Conservation (phyloP, 345 rosid genomes). For the Litchi chinensis region DNA sequence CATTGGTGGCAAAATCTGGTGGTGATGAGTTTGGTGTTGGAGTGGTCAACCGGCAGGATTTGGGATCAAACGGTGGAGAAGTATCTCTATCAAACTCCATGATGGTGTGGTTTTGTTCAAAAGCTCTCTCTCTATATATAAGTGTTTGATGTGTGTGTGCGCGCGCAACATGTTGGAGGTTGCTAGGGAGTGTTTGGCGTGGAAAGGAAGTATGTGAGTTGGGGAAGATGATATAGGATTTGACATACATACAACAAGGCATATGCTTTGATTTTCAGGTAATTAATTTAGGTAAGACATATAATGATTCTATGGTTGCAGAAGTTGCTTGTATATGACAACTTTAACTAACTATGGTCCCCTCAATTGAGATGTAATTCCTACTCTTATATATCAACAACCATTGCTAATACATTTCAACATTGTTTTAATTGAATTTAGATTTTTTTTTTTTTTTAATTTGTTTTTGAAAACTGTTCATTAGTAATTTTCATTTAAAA, state of each 20-base stretch:
- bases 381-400: conserved; percentile 41
- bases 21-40: too few relatives aligned
- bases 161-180: too few relatives aligned
- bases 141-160: neutral
- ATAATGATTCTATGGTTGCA: neutral
- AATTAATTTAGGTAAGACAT: conserved; percentile 21
- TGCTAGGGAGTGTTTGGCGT: too few relatives aligned
- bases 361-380: conserved; percentile 40
- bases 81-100: too few relatives aligned
- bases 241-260: neutral
- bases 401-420: conserved; percentile 4
- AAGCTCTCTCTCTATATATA: too few relatives aligned
- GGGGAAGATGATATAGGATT: too few relatives aligned
- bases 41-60: too few relatives aligned
- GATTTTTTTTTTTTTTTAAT: neutral
- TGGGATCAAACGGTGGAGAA: too few relatives aligned
- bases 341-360: conserved; percentile 74
- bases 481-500: too few relatives aligned
- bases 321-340: conserved; percentile 62
- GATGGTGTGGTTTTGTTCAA: conserved; percentile 2
- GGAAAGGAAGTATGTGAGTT: too few relatives aligned
- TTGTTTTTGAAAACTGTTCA: neutral
- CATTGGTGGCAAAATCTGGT: too few relatives aligned
- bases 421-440: neutral
- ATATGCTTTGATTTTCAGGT: conserved; percentile 24